Evolutionary conservation across 2,329 filamentous ascomycete species (phyloP).

Genomic region (Aspergillus tubingensis): DNA sequence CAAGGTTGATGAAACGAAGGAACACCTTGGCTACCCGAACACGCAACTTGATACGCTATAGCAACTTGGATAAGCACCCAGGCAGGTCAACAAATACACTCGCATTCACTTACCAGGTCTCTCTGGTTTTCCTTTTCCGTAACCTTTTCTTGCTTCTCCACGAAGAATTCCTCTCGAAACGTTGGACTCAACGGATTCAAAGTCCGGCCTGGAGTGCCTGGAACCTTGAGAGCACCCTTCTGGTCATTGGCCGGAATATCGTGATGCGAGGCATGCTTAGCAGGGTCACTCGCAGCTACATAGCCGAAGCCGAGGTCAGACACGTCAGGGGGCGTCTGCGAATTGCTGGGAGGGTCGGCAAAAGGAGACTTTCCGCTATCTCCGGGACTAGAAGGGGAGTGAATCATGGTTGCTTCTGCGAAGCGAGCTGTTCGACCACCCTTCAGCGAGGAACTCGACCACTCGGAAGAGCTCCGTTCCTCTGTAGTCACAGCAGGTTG

Average conservation of each 20-base stretch:
- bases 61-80: conserved; percentile 41
- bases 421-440: conserved; percentile 63
- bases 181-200: conserved; percentile 87
- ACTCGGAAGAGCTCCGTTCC: conserved; percentile 34
- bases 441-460: conserved; percentile 43
- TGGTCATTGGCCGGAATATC: conserved; percentile 75
- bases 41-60: conserved; percentile 84
- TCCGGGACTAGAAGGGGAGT: conserved; percentile 60
- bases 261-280: conserved; percentile 52
- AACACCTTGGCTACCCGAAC: conserved; percentile 93
- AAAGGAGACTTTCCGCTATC: conserved; percentile 52
- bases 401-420: conserved; percentile 64
- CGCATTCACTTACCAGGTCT: conserved; percentile 70
- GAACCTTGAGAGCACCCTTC: conserved; percentile 87
- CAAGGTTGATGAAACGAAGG: conserved; percentile 94
- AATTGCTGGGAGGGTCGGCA: conserved; percentile 52
- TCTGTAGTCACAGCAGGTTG: conserved; percentile 29
- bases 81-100: background rate
- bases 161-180: conserved; percentile 79
- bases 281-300: conserved; percentile 62
- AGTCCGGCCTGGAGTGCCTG: conserved; percentile 74
- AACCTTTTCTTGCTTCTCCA: conserved; percentile 79
- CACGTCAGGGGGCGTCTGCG: conserved; percentile 57
- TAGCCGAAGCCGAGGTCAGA: conserved; percentile 93
- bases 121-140: conserved; percentile 86